phyloP scores from a whole-genome alignment of 176 grass and related monocot genomes.

The Zoysia japonica region DNA sequence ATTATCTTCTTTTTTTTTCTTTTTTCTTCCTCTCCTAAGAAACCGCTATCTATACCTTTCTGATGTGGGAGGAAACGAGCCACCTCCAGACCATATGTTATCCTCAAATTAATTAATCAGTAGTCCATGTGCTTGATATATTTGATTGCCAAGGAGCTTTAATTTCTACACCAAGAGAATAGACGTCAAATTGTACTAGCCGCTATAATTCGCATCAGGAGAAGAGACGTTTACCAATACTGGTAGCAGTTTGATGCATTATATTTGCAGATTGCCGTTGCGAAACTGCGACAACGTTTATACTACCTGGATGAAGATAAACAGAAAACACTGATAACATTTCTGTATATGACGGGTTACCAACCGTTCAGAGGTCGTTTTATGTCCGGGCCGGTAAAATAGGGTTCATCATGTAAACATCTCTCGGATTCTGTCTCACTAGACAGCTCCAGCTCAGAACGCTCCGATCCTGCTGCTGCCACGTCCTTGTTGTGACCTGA shows the following conservation, averaged over 20 bases:
- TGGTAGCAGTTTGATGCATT: not conserved
- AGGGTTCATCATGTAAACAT: not conserved
- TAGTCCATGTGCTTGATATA: constrained; percentile 16
- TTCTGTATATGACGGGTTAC: not conserved
- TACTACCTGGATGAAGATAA: not conserved
- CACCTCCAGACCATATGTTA: not conserved
- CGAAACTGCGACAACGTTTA: not conserved
- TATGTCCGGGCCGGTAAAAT: not conserved
- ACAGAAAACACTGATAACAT: not conserved
- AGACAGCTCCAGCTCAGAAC: constrained; percentile 23
- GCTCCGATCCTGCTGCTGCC: constrained; percentile 11
- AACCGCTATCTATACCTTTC: not conserved
- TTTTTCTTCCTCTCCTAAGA: not conserved
- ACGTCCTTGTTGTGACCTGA: constrained; percentile 13
- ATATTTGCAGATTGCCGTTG: not conserved
- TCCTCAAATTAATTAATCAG: constrained; percentile 34
- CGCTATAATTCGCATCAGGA: not conserved
- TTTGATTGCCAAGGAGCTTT: not conserved
- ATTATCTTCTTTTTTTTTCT: not conserved
- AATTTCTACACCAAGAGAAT: not conserved
- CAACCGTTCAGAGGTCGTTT: constrained; percentile 42
- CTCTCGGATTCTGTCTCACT: not conserved
- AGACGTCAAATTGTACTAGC: not conserved
- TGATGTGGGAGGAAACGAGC: not conserved
- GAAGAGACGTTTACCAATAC: not conserved